Percentiles rank a stretch among this genome's conserved stretches.
Evolutionary conservation across 257 asterid genomes (phyloP).

Genomic region (Plantago ovata): DNA sequence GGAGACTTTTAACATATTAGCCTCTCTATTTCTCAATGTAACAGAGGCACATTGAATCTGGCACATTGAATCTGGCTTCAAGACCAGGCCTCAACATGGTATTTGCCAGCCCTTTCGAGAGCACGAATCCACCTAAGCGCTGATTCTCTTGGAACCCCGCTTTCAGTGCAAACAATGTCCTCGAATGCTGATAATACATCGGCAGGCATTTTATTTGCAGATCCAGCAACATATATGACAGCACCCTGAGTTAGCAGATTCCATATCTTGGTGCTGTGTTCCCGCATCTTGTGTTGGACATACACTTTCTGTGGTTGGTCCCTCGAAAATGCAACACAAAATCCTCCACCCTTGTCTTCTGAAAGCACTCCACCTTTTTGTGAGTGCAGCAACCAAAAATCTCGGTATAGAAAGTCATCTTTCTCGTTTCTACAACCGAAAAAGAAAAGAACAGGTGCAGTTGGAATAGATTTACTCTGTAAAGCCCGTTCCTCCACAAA

Average conservation of each 20-base stretch:
- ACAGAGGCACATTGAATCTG: slow-evolving; percentile 3
- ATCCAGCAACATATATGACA: slow-evolving; percentile 79
- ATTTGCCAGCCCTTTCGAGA: slow-evolving; percentile 74
- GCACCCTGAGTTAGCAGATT: slow-evolving; percentile 70
- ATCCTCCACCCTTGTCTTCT: slow-evolving; percentile 85
- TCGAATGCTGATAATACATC: slow-evolving; percentile 75
- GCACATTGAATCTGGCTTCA: slow-evolving; percentile 19
- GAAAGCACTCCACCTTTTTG: slow-evolving; percentile 65
- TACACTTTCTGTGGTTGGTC: slow-evolving; percentile 76
- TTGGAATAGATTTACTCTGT: slow-evolving; percentile 49
- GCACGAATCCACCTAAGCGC: slow-evolving; percentile 64
- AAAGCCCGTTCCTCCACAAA: slow-evolving; percentile 82
- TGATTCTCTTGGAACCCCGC: slow-evolving; percentile 62
- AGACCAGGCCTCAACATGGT: slow-evolving; percentile 95
- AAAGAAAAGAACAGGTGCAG: slow-evolving; percentile 79
- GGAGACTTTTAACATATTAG: not conserved
- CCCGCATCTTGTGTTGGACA: slow-evolving; percentile 83
- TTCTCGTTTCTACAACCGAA: slow-evolving; percentile 83
- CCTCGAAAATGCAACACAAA: slow-evolving; percentile 85
- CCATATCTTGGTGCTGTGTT: slow-evolving; percentile 65
- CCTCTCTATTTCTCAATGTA: not conserved
- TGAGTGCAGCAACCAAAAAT: slow-evolving; percentile 74
- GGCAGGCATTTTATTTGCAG: slow-evolving; percentile 87
- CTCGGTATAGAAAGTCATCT: slow-evolving; percentile 68
- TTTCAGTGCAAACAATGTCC: slow-evolving; percentile 59